These are phyloP conservation scores for Xanthoparmelia taractica DNA, from an alignment of 495 filamentous ascomycete genomes.

Conservation along the genomic window DNA sequence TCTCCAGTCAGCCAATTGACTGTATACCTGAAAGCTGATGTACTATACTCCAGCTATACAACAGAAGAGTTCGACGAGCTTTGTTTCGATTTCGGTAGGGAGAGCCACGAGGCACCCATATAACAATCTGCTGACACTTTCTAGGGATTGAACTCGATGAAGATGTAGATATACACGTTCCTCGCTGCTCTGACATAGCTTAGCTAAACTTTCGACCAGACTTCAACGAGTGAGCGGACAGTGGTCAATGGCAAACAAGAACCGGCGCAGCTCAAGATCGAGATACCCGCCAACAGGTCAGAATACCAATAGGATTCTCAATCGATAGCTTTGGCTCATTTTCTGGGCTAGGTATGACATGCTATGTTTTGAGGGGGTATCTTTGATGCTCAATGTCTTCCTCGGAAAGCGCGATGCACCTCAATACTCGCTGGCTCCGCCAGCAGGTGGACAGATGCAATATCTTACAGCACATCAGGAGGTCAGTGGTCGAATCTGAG, in stretches of 20 bases:
- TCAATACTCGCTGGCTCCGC: slow-evolving; percentile 65
- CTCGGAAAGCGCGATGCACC: slow-evolving; percentile 62
- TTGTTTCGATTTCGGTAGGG: slow-evolving; percentile 92
- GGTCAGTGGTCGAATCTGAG: slow-evolving; percentile 33
- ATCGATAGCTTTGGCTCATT: slow-evolving; percentile 2
- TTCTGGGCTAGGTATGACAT: slow-evolving; percentile 71
- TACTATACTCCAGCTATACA: slow-evolving; percentile 56
- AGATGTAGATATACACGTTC: slow-evolving; percentile 49
- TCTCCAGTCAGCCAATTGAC: slow-evolving; percentile 17
- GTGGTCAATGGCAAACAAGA: slow-evolving; percentile 73
- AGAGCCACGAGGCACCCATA: not conserved
- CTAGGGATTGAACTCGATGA: slow-evolving; percentile 89
- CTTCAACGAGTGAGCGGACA: slow-evolving; percentile 63
- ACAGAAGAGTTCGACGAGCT: slow-evolving; percentile 91
- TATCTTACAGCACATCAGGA: slow-evolving; percentile 69
- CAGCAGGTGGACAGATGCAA: slow-evolving; percentile 64
- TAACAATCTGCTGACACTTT: slow-evolving; percentile 31
- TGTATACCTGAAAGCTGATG: slow-evolving; percentile 15
- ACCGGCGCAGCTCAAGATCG: slow-evolving; percentile 90
- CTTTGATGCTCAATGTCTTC: slow-evolving; percentile 94
- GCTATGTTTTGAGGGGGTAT: slow-evolving; percentile 96
- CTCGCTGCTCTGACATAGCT: not conserved
- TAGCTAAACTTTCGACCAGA: slow-evolving; percentile 38
- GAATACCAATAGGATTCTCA: slow-evolving; percentile 25
- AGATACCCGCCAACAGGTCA: slow-evolving; percentile 90